Evolutionary conservation across 768 basidiomycete species (phyloP).

Genomic region (Boletus bicolor): DNA sequence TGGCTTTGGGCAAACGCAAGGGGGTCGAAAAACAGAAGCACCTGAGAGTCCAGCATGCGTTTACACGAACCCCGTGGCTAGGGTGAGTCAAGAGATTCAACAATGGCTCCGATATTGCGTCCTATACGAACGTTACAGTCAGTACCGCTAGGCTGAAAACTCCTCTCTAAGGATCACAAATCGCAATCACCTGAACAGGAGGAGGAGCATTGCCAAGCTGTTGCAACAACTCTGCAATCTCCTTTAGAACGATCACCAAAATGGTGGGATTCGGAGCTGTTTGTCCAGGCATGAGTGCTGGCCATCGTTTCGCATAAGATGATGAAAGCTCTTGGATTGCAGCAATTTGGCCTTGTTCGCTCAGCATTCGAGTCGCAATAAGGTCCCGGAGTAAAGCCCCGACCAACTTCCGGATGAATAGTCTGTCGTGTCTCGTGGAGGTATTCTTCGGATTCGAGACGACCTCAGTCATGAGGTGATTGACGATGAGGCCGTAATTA

Average conservation of each 20-base stretch:
- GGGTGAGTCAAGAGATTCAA: constrained; percentile 84
- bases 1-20: constrained; percentile 73
- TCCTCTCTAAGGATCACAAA: background rate
- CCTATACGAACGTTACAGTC: constrained; percentile 39
- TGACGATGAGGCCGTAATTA: constrained; percentile 76
- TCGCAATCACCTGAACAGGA: constrained; percentile 65
- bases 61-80: constrained; percentile 81
- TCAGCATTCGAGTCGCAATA: constrained; percentile 83
- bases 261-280: constrained; percentile 62
- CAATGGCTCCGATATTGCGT: constrained; percentile 81
- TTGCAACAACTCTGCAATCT: constrained; percentile 81
- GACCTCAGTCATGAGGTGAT: constrained; percentile 77
- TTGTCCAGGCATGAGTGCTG: constrained; percentile 87
- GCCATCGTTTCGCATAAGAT: constrained; percentile 86
- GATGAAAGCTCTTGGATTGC: constrained; percentile 86
- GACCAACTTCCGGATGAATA: constrained; percentile 70
- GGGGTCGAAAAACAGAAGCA: constrained; percentile 92
- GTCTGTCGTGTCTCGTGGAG: constrained; percentile 65
- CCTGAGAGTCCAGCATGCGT: constrained; percentile 82
- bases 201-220: constrained; percentile 91
- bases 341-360: constrained; percentile 89
- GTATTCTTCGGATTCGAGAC: constrained; percentile 56
- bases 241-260: constrained; percentile 71
- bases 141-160: background rate
- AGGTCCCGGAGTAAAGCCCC: constrained; percentile 80